These are phyloP conservation scores for Fusarium tjaetaba DNA, from an alignment of 2,329 filamentous ascomycete genomes.

Conservation along the genomic window DNA sequence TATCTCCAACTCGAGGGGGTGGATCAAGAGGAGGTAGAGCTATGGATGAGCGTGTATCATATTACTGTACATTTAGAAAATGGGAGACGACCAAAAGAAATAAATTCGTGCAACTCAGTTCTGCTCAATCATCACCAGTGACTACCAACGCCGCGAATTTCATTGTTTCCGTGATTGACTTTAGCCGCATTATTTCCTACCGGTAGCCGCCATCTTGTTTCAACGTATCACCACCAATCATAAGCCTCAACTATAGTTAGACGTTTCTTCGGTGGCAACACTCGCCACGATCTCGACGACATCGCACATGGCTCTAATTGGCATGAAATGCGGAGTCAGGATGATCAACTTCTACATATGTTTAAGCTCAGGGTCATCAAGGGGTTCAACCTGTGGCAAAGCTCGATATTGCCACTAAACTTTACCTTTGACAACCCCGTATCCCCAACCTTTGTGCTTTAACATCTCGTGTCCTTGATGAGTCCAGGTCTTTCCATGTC, in stretches of 20 bases:
- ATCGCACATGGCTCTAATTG: background rate
- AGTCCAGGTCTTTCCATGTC: background rate
- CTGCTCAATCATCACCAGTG: background rate
- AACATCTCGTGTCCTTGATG: background rate
- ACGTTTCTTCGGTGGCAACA: background rate
- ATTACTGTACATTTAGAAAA: slow-evolving; percentile 44
- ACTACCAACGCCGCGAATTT: background rate
- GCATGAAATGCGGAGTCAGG: background rate
- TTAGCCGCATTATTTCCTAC: background rate
- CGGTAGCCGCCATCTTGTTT: background rate
- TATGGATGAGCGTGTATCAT: slow-evolving; percentile 36
- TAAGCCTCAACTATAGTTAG: background rate
- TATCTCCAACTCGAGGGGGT: slow-evolving; percentile 54
- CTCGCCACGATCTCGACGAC: background rate
- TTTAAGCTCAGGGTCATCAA: too few relatives aligned
- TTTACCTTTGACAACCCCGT: background rate
- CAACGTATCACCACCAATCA: background rate
- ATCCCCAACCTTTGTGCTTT: background rate
- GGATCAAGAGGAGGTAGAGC: slow-evolving; percentile 54
- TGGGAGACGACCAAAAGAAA: slow-evolving; percentile 28
- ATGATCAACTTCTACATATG: background rate
- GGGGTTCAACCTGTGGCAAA: background rate
- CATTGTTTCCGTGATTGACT: background rate
- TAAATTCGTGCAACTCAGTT: slow-evolving; percentile 4
- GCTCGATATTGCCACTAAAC: background rate